Conservation (phyloP, 805 yeast species). For the Saccharomyces mikatae region DNA sequence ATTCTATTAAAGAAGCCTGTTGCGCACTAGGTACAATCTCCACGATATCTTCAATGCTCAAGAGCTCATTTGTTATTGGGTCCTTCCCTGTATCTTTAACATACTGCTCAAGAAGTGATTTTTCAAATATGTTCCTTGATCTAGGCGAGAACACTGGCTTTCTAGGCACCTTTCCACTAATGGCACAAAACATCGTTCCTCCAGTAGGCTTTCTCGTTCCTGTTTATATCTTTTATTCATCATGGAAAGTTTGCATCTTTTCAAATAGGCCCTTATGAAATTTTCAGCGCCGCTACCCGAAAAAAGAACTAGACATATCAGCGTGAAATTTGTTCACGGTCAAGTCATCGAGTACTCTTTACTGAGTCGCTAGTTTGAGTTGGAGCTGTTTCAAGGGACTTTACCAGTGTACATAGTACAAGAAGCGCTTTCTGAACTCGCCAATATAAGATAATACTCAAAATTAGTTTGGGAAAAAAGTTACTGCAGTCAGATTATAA, state of each 20-base stretch:
- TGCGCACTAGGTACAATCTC: conserved; percentile 30
- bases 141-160: conserved; percentile 70
- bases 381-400: neutral
- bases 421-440: neutral
- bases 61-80: conserved; percentile 62
- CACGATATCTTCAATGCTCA: conserved; percentile 52
- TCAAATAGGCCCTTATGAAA: neutral
- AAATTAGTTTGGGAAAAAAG: neutral
- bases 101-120: conserved; percentile 49
- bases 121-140: conserved; percentile 67
- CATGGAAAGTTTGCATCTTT: neutral
- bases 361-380: neutral
- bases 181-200: conserved; percentile 27
- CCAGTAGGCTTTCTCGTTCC: neutral
- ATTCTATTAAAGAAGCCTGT: conserved; percentile 17
- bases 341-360: neutral
- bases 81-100: conserved; percentile 60
- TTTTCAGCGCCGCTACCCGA: neutral
- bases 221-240: neutral
- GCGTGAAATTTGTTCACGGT: neutral
- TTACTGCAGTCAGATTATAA: neutral
- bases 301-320: neutral
- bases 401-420: neutral
- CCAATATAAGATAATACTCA: neutral
- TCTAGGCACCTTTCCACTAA: conserved; percentile 65